Evolutionary conservation across 129 eudicot genomes (phyloP).

Genomic region (Arctium lappa): DNA sequence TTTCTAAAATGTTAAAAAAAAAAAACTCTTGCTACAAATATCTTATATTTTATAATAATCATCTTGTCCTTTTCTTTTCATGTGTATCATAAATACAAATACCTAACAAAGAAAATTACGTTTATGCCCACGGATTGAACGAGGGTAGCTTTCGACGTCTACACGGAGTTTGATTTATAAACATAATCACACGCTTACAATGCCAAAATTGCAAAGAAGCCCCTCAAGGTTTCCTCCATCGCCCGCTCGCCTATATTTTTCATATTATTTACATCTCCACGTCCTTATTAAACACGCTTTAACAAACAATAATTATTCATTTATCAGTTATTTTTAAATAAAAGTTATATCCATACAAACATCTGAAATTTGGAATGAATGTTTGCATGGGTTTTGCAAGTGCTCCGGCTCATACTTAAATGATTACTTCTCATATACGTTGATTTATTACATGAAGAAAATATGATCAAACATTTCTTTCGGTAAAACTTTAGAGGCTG

Average conservation of each 20-base stretch:
- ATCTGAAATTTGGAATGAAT: too few relatives aligned
- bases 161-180: neutral
- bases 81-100: neutral
- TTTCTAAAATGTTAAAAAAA: too few relatives aligned
- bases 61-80: neutral
- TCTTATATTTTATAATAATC: neutral
- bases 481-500: neutral
- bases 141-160: neutral
- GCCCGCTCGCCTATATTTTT: too few relatives aligned
- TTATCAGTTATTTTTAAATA: too few relatives aligned
- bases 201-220: neutral
- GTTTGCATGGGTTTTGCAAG: neutral
- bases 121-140: neutral
- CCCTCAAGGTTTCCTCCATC: conserved; percentile 10
- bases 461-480: neutral
- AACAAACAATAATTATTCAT: neutral
- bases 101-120: neutral
- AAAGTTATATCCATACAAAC: too few relatives aligned
- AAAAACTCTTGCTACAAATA: neutral
- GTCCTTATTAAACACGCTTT: too few relatives aligned
- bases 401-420: too few relatives aligned
- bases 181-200: conserved; percentile 7
- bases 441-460: neutral
- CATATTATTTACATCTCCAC: too few relatives aligned
- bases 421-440: neutral